phyloP scores from a whole-genome alignment of 2,329 filamentous ascomycete genomes.

The Sarocladium oryzae region DNA sequence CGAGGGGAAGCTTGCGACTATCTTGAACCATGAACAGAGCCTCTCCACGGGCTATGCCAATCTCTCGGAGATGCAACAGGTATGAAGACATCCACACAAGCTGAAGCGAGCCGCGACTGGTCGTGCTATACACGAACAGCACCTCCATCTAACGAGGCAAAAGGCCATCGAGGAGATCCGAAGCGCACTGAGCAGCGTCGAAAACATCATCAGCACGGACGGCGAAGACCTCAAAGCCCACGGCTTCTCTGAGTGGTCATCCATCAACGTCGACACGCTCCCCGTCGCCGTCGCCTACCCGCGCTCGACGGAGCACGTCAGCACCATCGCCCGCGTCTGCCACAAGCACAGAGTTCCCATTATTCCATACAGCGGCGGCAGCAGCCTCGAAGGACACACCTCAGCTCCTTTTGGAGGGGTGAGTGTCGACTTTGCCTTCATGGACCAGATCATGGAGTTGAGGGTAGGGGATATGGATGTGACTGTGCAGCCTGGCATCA shows the following conservation, averaged over 20 bases:
- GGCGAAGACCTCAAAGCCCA: constrained; percentile 54
- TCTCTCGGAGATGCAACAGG: neutral
- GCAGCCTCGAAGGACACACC: constrained; percentile 84
- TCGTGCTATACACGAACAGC: too few relatives aligned
- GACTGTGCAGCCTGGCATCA: constrained; percentile 65
- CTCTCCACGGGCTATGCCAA: neutral
- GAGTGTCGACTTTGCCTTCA: constrained; percentile 67
- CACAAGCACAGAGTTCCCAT: constrained; percentile 75
- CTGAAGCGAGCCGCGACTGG: neutral
- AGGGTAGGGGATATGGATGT: constrained; percentile 63
- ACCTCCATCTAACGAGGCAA: neutral
- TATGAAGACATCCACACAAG: neutral
- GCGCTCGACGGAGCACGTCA: constrained; percentile 52
- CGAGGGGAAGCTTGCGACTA: too few relatives aligned
- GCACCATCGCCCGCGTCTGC: constrained; percentile 59
- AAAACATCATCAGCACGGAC: constrained; percentile 55
- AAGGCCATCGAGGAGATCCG: constrained; percentile 53
- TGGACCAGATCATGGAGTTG: constrained; percentile 64
- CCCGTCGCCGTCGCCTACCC: constrained; percentile 61
- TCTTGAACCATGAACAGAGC: neutral
- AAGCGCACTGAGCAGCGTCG: constrained; percentile 32
- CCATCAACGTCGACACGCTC: constrained; percentile 50
- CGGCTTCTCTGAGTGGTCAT: constrained; percentile 63
- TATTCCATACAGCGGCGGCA: constrained; percentile 79
- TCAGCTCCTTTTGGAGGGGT: constrained; percentile 77